A percentile compares a stretch with the other conserved stretches of the same genome.
phyloP scores from a whole-genome alignment of 1,284 basidiomycete genomes.

The Trichosporon sp. region DNA sequence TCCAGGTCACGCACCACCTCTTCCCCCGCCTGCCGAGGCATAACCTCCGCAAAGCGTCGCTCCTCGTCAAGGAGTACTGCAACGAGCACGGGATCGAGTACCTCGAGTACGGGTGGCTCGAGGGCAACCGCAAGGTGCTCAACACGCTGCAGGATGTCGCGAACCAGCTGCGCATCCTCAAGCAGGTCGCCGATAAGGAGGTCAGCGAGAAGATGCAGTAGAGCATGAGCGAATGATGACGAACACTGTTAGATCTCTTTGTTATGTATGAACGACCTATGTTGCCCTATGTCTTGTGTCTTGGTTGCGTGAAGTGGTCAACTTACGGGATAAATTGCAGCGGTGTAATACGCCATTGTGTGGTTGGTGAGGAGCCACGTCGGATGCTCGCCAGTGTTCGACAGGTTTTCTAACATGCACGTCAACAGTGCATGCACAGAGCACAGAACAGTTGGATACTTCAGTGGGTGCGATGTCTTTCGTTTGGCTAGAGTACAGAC shows the following conservation, averaged over 20 bases:
- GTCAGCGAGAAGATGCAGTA: slow-evolving; percentile 27
- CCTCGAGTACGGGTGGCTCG: slow-evolving; percentile 80
- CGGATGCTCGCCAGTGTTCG: too few relatives aligned
- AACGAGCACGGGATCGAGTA: slow-evolving; percentile 76
- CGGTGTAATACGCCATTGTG: too few relatives aligned
- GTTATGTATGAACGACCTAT: not conserved
- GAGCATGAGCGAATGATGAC: not conserved
- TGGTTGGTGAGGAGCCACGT: not conserved
- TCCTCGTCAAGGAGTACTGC: slow-evolving; percentile 79
- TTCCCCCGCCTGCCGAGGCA: slow-evolving; percentile 94
- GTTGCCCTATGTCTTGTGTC: not conserved
- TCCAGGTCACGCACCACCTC: slow-evolving; percentile 95
- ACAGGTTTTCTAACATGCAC: too few relatives aligned
- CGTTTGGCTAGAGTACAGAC: too few relatives aligned
- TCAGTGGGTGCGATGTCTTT: too few relatives aligned
- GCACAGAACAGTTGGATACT: too few relatives aligned
- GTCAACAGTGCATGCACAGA: too few relatives aligned
- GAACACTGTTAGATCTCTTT: not conserved
- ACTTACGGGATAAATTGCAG: too few relatives aligned
- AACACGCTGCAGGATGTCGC: slow-evolving; percentile 44
- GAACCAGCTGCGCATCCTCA: slow-evolving; percentile 45
- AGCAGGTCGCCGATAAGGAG: slow-evolving; percentile 46
- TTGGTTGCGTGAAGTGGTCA: too few relatives aligned
- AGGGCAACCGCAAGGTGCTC: slow-evolving; percentile 55
- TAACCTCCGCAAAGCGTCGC: slow-evolving; percentile 74